These are phyloP conservation scores for Pugionium cornutum DNA, from an alignment of 345 rosid species.

Conservation along the genomic window DNA sequence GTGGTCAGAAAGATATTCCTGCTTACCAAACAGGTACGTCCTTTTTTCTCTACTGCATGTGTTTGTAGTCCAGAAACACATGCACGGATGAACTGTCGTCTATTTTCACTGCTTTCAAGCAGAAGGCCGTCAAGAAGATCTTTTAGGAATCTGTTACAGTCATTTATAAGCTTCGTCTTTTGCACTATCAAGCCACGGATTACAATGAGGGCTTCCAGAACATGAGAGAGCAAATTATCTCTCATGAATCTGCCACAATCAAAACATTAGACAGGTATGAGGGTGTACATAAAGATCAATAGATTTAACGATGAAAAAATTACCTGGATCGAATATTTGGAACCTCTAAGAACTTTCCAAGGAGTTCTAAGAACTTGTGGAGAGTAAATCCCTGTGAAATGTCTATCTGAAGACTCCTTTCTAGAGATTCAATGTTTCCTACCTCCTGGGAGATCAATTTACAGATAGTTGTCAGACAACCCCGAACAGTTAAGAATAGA, in stretches of 20 bases:
- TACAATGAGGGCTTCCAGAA: constrained; percentile 93
- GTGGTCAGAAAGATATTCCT: constrained; percentile 19
- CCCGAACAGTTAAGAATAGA: constrained; percentile 87
- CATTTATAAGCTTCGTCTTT: constrained; percentile 96
- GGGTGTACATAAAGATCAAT: constrained; percentile 26
- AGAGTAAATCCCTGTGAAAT: constrained; percentile 98
- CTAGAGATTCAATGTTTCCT: constrained; percentile 81
- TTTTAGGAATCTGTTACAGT: constrained; percentile 84
- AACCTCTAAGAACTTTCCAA: constrained; percentile 90
- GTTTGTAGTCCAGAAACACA: constrained; percentile 88
- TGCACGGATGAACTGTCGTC: constrained; percentile 86
- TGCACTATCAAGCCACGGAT: constrained; percentile 93
- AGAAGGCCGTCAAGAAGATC: constrained; percentile 95
- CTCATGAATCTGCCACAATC: constrained; percentile 74
- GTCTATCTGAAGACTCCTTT: constrained; percentile 92
- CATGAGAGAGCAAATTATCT: constrained; percentile 81
- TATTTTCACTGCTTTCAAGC: constrained; percentile 95
- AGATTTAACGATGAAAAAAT: constrained; percentile 7
- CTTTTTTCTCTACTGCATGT: constrained; percentile 85
- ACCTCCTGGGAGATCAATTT: constrained; percentile 88
- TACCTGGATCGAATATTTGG: constrained; percentile 93
- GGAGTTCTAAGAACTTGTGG: constrained; percentile 93
- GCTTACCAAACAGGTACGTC: constrained; percentile 81
- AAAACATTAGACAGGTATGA: constrained; percentile 33
- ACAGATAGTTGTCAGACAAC: constrained; percentile 78